Base-by-base conservation (phyloP, 352 stramenopile genomes). In the Elongisporangium senticosum region DNA sequence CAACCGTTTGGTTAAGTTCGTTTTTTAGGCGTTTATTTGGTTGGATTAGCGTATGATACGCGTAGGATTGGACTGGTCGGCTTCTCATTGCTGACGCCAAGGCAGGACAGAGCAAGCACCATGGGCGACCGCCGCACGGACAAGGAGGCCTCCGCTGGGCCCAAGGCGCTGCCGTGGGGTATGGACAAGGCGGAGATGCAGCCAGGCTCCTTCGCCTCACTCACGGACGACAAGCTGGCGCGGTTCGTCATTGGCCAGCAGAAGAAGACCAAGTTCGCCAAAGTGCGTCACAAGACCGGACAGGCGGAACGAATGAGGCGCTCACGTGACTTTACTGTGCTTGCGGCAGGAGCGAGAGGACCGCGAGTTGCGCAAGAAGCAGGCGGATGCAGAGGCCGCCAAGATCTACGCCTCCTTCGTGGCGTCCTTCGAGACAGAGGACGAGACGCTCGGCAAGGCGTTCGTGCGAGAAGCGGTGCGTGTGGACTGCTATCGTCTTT, bases 341-440 rank as follows among this genome's bases (percentile, higher is more conserved):
- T 40, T 19, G 28, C 28, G n/a, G 17, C 28, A 90, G 78, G 83
- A 91, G 23, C 65, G 75, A 53, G 83, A 93, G 69, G 77, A 92
- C 55, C 79, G 84, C 3, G 89, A 96, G 65, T 68, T 73, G 7
- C 90, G 87, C 61, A 95, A 95, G 74, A 74, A 81, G 49, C 74
- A 87, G 49, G 89, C 87, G 0, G 89, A 97, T 43, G 84, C 71
- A 22, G 89, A 97, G 65, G 87, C 87, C 6, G 84, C 87, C 26
- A 82, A 84, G 64, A 90, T 96, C 59, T 96, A 96, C 68, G 79
- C 91, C 55, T 84, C 74, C 55, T 97, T 97, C 68, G 88, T 96
- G 33, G 85, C 86, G 39, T 96, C 87, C 10, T 97, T 97, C 59
- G 85, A 95, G 17, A 71, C 90, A 24, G 75, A 88, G 20, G 79